phyloP scores from a whole-genome alignment of 148 eudicot genomes.

The Mesembryanthemum crystallinum region DNA sequence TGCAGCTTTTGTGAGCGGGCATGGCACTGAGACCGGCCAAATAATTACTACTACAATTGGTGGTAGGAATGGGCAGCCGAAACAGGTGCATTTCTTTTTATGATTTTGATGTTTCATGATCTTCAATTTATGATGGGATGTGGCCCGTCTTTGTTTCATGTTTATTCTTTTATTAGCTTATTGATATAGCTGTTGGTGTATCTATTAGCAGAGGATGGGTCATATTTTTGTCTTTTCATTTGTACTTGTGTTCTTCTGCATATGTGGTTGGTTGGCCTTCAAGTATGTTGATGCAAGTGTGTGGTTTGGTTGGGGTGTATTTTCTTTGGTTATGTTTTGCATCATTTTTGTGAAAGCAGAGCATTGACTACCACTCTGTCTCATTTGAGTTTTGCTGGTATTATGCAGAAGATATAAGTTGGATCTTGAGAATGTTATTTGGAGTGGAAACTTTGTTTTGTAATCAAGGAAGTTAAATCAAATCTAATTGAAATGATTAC shows the following conservation, averaged over 20 bases:
- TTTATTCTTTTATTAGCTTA: background rate
- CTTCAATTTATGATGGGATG: background rate
- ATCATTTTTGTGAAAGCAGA: background rate
- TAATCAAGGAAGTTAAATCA: background rate
- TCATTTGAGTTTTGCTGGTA: background rate
- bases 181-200: too few species aligned
- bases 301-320: background rate
- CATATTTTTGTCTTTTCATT: background rate
- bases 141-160: background rate
- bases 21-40: slow-evolving; percentile 87
- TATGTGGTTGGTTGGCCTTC: too few species aligned
- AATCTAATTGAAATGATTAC: background rate
- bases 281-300: too few species aligned
- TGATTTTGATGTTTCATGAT: background rate
- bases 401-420: background rate
- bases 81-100: slow-evolving; percentile 47
- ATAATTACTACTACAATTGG: slow-evolving; percentile 65
- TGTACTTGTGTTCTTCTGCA: background rate
- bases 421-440: too few species aligned
- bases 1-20: slow-evolving; percentile 58
- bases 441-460: too few species aligned
- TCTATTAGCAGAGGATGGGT: too few species aligned
- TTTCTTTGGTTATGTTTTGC: background rate
- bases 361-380: background rate
- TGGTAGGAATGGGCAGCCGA: slow-evolving; percentile 69